Evolutionary conservation across 2,329 filamentous ascomycete genomes (phyloP), one percentile per base, ranked within the genome.

Genomic region (Curvularia hawaiiensis): DNA sequence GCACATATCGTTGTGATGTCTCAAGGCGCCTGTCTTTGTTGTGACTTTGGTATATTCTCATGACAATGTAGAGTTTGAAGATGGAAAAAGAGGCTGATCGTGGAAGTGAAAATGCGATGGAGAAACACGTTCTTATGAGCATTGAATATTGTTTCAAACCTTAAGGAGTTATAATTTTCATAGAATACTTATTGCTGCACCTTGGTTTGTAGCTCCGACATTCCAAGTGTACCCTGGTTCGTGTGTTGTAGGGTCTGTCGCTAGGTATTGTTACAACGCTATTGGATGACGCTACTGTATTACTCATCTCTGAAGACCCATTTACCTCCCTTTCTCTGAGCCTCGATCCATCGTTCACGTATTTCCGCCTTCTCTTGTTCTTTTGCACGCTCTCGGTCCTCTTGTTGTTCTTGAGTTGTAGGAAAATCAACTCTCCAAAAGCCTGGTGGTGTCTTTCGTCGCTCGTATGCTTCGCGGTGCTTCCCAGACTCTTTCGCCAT

Each of bases 391-490:
- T 83, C 82, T 56, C 84, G 84, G 67, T 94, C 86, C 51, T 82
- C 79, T 64, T 85, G 80, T 28, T 88, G 77, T 75, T 97, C 91
- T 73, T 98, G 95, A 1, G 95, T 97, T 26, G 80, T 87, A 1
- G 94, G 93, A 73, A 99, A 96, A 65, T 96, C 94, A 1, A 89
- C 84, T 52, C 91, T 84, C 95, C 95, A 99, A 73, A 91, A 98
- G 0, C 92, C 93, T 1, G 92, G 91, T 12, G 95, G 93, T 10
- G 90, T 91, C 44, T 79, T 82, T 61, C 85, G 83, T 50, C 92
- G 84, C 58, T 88, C 85, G 75, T 89, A 92, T 28, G 87, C 83
- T 65, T 94, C 85, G 54, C 90, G 84, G 76, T 97, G 93, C 71
- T 84, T 91, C 6, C 92, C 92, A 73, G 86, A 87, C 60, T 85